These are phyloP conservation scores for Sanghuangporus baumii DNA, from an alignment of 1,284 basidiomycete genomes.

Conservation along the genomic window DNA sequence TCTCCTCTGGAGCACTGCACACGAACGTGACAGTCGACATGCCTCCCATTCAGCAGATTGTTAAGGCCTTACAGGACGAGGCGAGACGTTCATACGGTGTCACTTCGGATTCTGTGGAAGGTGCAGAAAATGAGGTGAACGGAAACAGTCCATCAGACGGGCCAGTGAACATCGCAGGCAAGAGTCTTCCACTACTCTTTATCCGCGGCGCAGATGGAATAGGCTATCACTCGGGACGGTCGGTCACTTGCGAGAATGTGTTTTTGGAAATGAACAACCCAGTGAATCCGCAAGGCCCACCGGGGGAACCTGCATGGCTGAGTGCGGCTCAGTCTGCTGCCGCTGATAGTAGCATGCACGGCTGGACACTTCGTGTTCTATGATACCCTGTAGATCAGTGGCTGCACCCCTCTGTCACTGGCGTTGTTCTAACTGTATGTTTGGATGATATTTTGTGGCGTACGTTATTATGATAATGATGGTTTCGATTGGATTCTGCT, in stretches of 20 bases:
- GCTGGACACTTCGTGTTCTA: slow-evolving; percentile 73
- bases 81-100: slow-evolving; percentile 36
- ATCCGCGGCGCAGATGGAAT: slow-evolving; percentile 73
- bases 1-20: slow-evolving; percentile 50
- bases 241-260: slow-evolving; percentile 78
- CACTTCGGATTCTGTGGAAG: slow-evolving; percentile 26
- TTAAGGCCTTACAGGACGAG: slow-evolving; percentile 71
- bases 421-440: not conserved
- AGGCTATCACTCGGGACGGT: slow-evolving; percentile 79
- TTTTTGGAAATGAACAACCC: slow-evolving; percentile 52
- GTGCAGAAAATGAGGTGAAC: slow-evolving; percentile 15
- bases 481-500: slow-evolving; percentile 1
- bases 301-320: slow-evolving; percentile 52
- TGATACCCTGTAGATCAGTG: slow-evolving; percentile 29
- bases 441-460: slow-evolving; percentile 16
- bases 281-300: slow-evolving; percentile 27
- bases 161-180: slow-evolving; percentile 40
- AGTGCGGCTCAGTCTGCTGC: slow-evolving; percentile 56
- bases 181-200: slow-evolving; percentile 65
- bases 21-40: slow-evolving; percentile 76
- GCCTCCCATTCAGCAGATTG: slow-evolving; percentile 63
- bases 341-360: slow-evolving; percentile 47
- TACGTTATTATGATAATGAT: not conserved
- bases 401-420: not conserved
- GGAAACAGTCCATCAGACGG: slow-evolving; percentile 20